Percentiles rank a stretch among this genome's conserved stretches.
Conservation (phyloP, 1,139 yeast genomes). For the Hyphopichia buzzinii region DNA sequence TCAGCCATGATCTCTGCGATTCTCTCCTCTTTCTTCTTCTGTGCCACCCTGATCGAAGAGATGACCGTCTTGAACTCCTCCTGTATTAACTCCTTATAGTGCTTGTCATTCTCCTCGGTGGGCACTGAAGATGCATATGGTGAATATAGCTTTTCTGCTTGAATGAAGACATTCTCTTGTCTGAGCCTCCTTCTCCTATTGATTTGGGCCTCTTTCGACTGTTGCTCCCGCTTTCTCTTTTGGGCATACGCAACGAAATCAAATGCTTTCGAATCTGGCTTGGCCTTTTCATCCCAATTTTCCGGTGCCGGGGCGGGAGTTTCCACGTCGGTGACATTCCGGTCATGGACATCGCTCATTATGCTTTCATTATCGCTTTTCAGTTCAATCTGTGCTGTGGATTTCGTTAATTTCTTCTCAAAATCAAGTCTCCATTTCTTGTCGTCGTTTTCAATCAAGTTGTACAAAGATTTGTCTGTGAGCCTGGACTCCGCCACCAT, state of each 20-base stretch:
- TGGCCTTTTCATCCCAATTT: constrained; percentile 7
- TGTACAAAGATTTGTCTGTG: constrained; percentile 75
- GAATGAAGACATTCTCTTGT: constrained; percentile 37
- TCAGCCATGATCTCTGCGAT: constrained; percentile 21
- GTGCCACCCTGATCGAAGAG: constrained; percentile 35
- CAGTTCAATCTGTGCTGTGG: constrained; percentile 4
- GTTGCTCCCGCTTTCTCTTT: constrained; percentile 33
- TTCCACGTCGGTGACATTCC: constrained; percentile 13
- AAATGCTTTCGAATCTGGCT: constrained; percentile 25
- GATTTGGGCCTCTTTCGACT: constrained; percentile 17
- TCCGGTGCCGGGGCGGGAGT: constrained; percentile 15
- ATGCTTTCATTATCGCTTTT: constrained; percentile 20
- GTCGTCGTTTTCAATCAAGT: constrained; percentile 48
- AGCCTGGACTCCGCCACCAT: constrained; percentile 76
- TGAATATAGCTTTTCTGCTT: constrained; percentile 44
- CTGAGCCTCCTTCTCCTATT: constrained; percentile 20
- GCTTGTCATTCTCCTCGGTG: constrained; percentile 23
- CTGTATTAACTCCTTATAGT: constrained; percentile 26
- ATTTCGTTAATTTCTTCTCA: constrained; percentile 21
- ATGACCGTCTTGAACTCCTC: constrained; percentile 37
- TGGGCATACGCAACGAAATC: constrained; percentile 59
- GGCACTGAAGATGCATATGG: constrained; percentile 32
- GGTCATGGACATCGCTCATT: constrained; percentile 20
- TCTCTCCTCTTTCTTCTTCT: constrained; percentile 21
- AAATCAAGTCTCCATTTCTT: constrained; percentile 28